Base-by-base conservation (phyloP, 2,329 filamentous ascomycete species). In the Penicillium sp. region DNA sequence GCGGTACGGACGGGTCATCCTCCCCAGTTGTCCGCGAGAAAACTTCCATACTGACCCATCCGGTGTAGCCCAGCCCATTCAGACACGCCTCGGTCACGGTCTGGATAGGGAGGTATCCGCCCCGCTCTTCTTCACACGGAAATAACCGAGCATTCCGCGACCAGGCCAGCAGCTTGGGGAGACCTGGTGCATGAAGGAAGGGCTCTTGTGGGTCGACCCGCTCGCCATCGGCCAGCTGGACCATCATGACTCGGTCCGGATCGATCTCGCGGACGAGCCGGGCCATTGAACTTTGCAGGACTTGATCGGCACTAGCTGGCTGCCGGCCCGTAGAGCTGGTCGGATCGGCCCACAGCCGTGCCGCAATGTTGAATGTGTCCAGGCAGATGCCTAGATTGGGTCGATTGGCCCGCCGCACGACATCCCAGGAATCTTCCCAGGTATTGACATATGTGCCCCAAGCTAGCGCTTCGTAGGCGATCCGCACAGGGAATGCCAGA, bases 281-380 rank as follows among this genome's bases (percentile, higher is more conserved):
- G 22, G 67, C 59, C 37, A 85, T 62, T 1, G 79, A 80, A 1
- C 66, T 62, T 8, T 60, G 57, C 1, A 83, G 69, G 0, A 69
- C 72, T 11, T 67, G 60, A 4, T 82, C 76, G 12, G 75, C 80
- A 39, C 75, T 66, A 0, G 30, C 39, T 2, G 64, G 47, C 0
- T 65, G 73, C 44, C 69, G 68, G 2, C 81, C 76, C 1, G 66
- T 66, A 0, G 65, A 47, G 0, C 71, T 62, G 0, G 74, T 61
- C 0, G 83, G 84, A 51, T 88, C 82, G 1, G 80, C 84, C 50
- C 76, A 88, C 42, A 85, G 73, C 7, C 79, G 67, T 0, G 77
- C 84, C 1, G 82, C 76, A 44, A 88, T 83, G 61, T 88, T 85
- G 66, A 85, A 89, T 0, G 80, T 85, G 62, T 89, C 84, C 18